These are phyloP conservation scores for Cladosporium sp. DNA, from an alignment of 2,329 filamentous ascomycete species.

Conservation along the genomic window DNA sequence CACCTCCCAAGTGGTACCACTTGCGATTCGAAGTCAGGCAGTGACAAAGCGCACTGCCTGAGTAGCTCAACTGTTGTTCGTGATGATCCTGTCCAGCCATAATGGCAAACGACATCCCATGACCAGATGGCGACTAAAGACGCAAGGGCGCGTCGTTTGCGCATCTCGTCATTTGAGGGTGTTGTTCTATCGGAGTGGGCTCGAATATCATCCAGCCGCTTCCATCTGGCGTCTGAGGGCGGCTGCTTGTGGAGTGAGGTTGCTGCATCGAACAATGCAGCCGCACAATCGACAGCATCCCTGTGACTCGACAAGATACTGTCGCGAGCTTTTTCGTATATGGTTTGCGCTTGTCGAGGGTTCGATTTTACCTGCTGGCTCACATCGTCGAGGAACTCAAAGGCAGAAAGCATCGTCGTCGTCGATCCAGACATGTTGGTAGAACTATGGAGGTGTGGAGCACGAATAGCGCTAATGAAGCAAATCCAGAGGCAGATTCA, in stretches of 20 bases:
- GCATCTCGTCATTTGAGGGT: constrained; percentile 3
- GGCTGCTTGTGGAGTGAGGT: neutral
- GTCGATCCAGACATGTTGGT: neutral
- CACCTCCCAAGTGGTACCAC: neutral
- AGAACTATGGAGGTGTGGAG: neutral
- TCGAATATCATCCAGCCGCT: neutral
- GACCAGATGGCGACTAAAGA: constrained; percentile 9
- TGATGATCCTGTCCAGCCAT: constrained; percentile 1
- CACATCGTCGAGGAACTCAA: neutral
- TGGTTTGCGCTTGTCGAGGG: neutral
- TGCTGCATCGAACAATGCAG: constrained; percentile 7
- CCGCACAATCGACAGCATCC: constrained; percentile 5
- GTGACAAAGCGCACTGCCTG: constrained; percentile 3
- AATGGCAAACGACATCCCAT: constrained; percentile 4
- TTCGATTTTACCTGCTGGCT: neutral
- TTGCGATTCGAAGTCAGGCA: constrained; percentile 7
- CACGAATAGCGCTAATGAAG: neutral
- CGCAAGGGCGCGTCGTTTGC: neutral
- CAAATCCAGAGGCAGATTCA: neutral
- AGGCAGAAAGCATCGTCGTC: constrained; percentile 2
- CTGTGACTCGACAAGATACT: neutral
- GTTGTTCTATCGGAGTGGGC: neutral
- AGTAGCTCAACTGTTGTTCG: constrained; percentile 10
- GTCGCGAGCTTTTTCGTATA: constrained; percentile 7
- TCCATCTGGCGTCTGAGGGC: neutral